Evolutionary conservation across 441 rosid genomes (phyloP), one percentile per base, ranked within the genome.

Genomic region (Brassica balearica): DNA sequence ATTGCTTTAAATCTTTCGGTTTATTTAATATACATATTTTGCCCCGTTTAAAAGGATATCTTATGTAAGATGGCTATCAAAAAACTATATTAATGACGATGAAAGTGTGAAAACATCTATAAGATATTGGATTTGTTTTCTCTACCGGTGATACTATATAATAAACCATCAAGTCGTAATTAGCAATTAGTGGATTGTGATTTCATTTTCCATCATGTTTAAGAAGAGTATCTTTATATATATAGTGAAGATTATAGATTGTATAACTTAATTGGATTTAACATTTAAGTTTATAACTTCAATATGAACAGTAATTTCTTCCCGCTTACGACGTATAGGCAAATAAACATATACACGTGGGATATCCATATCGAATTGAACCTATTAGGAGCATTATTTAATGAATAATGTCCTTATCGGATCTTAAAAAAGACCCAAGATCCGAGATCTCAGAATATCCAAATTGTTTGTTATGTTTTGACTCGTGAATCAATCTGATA

Each of bases 31-130:
- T 29, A 29, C 34, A 29, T 29, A 29, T 29, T 29, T 29, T 29
- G 34, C 34, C 34, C 34, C 5, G 1, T 29, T 29, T 29, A 29
- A 29, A 29, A 29, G 34, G 34, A 29, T 29, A 29, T 29, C 34
- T 59, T 72, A 43, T 58, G n/a, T 38, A 17, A 65, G 19, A 71
- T 71, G 62, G 76, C 71, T 56, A 71, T 77, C 48, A 17, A 75
- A 29, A 58, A 69, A n/a, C 11, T 43, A 19, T 9, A 46, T 46
- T 11, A 46, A 61, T 69, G 69, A 62, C 34, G 56, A 56, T 74
- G 58, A 56, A 25, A 72, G 48, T 62, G 62, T 78, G 77, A 59
- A 72, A 72, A 43, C 76, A 46, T 59, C 64, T 29, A 78, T 48
- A 36, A 56, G 38, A 68, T 68, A 23, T 68, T 36, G 56, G 62